phyloP scores from a whole-genome alignment of 2,329 filamentous ascomycete species.

The Fusarium annulatum region DNA sequence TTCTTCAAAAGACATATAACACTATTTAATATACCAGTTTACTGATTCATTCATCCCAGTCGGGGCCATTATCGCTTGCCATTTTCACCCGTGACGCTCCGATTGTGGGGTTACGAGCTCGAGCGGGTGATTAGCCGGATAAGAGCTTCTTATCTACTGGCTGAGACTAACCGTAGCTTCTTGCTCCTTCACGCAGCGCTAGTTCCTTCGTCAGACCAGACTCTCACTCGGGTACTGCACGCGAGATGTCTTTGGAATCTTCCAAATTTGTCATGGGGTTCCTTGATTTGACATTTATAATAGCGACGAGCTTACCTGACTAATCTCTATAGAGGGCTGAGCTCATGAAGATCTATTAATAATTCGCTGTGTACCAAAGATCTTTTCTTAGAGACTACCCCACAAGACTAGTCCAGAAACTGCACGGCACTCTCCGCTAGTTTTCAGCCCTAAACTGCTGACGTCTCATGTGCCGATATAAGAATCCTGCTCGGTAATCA shows the following conservation, averaged over 20 bases:
- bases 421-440: background rate
- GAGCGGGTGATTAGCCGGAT: background rate
- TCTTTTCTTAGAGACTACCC: background rate
- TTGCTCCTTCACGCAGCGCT: background rate
- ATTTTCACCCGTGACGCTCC: background rate
- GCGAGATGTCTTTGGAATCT: background rate
- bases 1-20: rapidly evolving
- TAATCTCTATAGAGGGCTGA: background rate
- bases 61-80: background rate
- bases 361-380: background rate
- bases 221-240: background rate
- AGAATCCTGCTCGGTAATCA: background rate
- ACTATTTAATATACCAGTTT: too few relatives aligned
- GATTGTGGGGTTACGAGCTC: background rate
- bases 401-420: background rate
- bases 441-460: background rate
- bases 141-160: background rate
- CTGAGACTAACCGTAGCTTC: background rate
- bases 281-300: background rate
- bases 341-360: background rate
- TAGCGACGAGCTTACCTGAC: background rate
- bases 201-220: background rate
- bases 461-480: background rate
- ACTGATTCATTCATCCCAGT: rapidly evolving
- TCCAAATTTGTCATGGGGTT: background rate